phyloP scores from a whole-genome alignment of 1,139 yeast genomes.

The Nadsonia commutata region DNA sequence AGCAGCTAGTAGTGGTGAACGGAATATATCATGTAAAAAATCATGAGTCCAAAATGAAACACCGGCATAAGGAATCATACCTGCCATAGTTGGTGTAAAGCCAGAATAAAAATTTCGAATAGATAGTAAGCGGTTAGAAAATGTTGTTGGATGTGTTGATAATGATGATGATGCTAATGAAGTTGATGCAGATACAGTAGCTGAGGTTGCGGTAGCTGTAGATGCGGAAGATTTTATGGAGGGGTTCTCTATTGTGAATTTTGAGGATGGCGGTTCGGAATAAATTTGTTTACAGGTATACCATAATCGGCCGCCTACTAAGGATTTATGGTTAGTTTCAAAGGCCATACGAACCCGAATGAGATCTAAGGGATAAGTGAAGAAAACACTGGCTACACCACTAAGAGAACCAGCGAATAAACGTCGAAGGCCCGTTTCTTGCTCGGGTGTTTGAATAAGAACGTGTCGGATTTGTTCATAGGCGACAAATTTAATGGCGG shows the following conservation, averaged over 20 bases:
- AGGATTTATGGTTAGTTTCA: conserved; percentile 26
- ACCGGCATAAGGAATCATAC: conserved; percentile 97
- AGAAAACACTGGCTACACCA: conserved; percentile 68
- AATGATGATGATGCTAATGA: conserved; percentile 13
- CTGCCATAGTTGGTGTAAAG: conserved; percentile 82
- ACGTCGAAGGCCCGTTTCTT: conserved; percentile 72
- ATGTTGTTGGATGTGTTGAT: conserved; percentile 18
- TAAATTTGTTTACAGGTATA: conserved; percentile 43
- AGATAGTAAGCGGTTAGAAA: conserved; percentile 28
- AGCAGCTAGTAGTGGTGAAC: conserved; percentile 26
- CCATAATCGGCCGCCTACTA: conserved; percentile 37
- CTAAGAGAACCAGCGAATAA: conserved; percentile 82
- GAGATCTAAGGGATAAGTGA: conserved; percentile 85
- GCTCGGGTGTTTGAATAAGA: conserved; percentile 55
- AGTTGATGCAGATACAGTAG: conserved; percentile 13
- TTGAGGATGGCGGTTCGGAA: conserved; percentile 30
- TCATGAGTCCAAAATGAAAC: conserved; percentile 94
- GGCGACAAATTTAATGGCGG: conserved; percentile 94
- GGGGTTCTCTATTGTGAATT: background rate
- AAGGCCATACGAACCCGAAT: conserved; percentile 86
- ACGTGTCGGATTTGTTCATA: conserved; percentile 81
- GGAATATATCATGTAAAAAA: conserved; percentile 67
- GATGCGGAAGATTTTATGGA: background rate
- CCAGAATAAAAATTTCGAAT: conserved; percentile 65
- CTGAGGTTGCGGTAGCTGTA: conserved; percentile 19